These are phyloP conservation scores for Circinella umbellata DNA, from an alignment of 371 early-diverging fungal genomes.

Conservation along the genomic window DNA sequence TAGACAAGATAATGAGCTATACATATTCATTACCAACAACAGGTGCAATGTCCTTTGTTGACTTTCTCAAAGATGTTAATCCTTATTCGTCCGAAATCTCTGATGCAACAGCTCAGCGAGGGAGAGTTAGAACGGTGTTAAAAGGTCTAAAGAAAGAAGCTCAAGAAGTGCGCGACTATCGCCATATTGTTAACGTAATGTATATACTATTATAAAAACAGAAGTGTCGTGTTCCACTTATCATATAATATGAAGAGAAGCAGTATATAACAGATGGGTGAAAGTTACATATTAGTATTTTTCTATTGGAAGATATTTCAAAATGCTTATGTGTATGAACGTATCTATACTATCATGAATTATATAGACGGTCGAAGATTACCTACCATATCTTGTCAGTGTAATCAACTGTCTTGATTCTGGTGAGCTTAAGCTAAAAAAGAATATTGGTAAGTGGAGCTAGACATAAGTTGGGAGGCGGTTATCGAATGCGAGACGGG, in stretches of 20 bases:
- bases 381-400: conserved; percentile 62
- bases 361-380: conserved; percentile 63
- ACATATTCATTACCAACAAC: conserved; percentile 68
- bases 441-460: conserved; percentile 35
- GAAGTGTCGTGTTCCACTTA: background rate
- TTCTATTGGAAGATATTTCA: too few relatives aligned
- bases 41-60: conserved; percentile 62
- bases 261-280: too few relatives aligned
- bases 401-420: conserved; percentile 59
- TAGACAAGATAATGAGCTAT: conserved; percentile 48
- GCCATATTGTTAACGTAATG: conserved; percentile 50
- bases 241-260: background rate
- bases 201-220: background rate
- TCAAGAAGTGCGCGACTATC: conserved; percentile 55
- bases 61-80: conserved; percentile 47
- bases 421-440: conserved; percentile 46
- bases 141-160: conserved; percentile 62
- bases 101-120: conserved; percentile 68
- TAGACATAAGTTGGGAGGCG: too few relatives aligned
- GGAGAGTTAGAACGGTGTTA: conserved; percentile 57
- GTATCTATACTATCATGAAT: background rate
- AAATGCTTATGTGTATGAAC: too few relatives aligned
- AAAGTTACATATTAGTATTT: too few relatives aligned
- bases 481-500: too few relatives aligned
- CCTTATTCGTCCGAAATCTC: conserved; percentile 58